Evolutionary conservation across 2,329 filamentous ascomycete genomes (phyloP).

Genomic region (Botrytis cinerea): DNA sequence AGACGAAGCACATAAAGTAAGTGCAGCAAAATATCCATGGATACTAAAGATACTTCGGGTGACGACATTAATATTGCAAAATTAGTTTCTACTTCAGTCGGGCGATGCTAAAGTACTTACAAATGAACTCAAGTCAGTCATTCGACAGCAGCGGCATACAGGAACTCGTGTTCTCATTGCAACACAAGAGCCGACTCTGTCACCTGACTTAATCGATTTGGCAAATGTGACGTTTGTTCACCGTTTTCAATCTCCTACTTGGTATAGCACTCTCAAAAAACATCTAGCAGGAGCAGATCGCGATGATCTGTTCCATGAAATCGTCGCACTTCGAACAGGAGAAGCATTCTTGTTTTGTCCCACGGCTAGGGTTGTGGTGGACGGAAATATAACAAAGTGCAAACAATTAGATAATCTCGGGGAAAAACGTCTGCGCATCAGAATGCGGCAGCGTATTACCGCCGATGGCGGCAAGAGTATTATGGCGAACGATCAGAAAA

Average conservation of each 20-base stretch:
- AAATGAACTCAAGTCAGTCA: constrained; percentile 59
- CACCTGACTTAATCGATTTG: constrained; percentile 66
- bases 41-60: not conserved
- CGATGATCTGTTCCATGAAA: constrained; percentile 45
- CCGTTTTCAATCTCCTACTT: constrained; percentile 66
- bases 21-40: not conserved
- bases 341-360: constrained; percentile 53
- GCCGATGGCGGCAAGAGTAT: constrained; percentile 10
- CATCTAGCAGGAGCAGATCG: constrained; percentile 47
- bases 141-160: constrained; percentile 71
- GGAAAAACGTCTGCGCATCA: not conserved
- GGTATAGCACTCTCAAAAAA: constrained; percentile 46
- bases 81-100: constrained; percentile 59
- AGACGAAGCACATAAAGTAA: constrained; percentile 72
- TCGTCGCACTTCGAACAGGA: constrained; percentile 50
- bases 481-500: not conserved
- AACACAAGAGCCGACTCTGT: constrained; percentile 76
- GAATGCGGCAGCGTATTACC: constrained; percentile 10
- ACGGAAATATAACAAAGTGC: constrained; percentile 47
- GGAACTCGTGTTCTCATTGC: constrained; percentile 68
- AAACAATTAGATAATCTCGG: constrained; percentile 7
- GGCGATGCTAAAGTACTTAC: constrained; percentile 60
- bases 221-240: constrained; percentile 75
- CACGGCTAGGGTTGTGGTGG: constrained; percentile 44
- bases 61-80: not conserved